Evolutionary conservation across 192 early-diverging fungal species (phyloP).

Genomic region (Coemansia sp.): DNA sequence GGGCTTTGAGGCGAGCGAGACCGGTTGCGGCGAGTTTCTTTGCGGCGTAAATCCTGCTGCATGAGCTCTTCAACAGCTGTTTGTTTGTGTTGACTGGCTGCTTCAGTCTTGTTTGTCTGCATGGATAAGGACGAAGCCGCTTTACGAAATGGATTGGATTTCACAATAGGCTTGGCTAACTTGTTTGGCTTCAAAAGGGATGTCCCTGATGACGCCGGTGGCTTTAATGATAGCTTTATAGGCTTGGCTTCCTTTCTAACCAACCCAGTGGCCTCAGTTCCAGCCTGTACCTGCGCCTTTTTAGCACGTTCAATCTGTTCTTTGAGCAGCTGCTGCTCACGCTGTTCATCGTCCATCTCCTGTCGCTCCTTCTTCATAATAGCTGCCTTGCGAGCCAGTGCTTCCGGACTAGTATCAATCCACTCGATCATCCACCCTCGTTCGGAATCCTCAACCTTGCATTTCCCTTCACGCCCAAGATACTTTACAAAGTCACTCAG

Average conservation of each 20-base stretch:
- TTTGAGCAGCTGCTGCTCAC: conserved; percentile 69
- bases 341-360: conserved; percentile 84
- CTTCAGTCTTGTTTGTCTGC: neutral
- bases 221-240: conserved; percentile 27
- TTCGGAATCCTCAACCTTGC: conserved; percentile 83
- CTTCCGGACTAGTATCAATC: conserved; percentile 89
- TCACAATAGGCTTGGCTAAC: conserved; percentile 11
- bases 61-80: conserved; percentile 23
- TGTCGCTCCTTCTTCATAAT: conserved; percentile 75
- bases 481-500: conserved; percentile 85
- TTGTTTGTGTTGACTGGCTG: conserved; percentile 2
- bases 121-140: conserved; percentile 9
- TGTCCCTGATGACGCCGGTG: neutral
- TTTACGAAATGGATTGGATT: conserved; percentile 34
- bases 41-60: conserved; percentile 23
- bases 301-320: conserved; percentile 83
- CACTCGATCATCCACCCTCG: conserved; percentile 88
- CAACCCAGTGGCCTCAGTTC: conserved; percentile 19
- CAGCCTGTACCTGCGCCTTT: conserved; percentile 20
- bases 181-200: conserved; percentile 10
- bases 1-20: conserved; percentile 25
- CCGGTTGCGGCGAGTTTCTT: conserved; percentile 16
- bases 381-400: conserved; percentile 71
- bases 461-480: conserved; percentile 79
- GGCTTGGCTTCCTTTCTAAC: conserved; percentile 22